phyloP scores from a whole-genome alignment of 2,329 filamentous ascomycete genomes.

The Aspergillus aculeatinus region DNA sequence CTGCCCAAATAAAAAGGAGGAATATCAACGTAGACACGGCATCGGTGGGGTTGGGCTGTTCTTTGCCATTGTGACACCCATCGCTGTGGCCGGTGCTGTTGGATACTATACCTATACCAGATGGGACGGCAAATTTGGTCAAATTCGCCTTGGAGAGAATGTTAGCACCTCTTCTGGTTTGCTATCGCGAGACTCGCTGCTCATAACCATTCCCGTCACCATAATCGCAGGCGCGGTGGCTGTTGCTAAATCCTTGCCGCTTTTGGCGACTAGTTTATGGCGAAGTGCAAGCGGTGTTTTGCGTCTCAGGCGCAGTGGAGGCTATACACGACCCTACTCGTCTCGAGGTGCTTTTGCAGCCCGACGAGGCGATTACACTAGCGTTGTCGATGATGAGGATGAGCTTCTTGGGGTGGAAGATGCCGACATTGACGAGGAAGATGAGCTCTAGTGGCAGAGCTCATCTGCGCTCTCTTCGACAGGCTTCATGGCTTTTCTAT shows the following conservation, averaged over 20 bases:
- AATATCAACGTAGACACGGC: conserved; percentile 72
- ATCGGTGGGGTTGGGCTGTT: conserved; percentile 74
- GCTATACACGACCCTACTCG: conserved; percentile 70
- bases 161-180: conserved; percentile 32
- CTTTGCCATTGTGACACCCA: conserved; percentile 76
- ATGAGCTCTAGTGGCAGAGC: conserved; percentile 32
- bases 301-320: conserved; percentile 44
- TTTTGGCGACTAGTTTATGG: conserved; percentile 72
- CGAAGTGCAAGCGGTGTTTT: conserved; percentile 58
- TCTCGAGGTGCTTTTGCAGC: conserved; percentile 86
- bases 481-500: background rate
- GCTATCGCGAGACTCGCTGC: conserved; percentile 70
- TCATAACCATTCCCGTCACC: conserved; percentile 77
- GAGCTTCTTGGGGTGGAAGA: conserved; percentile 84
- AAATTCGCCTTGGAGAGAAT: conserved; percentile 80
- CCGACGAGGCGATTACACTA: conserved; percentile 80
- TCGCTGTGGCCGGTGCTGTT: conserved; percentile 66
- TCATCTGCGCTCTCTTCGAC: background rate
- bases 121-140: conserved; percentile 87
- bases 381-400: conserved; percentile 90
- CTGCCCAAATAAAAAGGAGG: conserved; percentile 78
- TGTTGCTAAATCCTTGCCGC: conserved; percentile 67
- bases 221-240: conserved; percentile 81
- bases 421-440: conserved; percentile 89
- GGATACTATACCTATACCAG: conserved; percentile 84